Percentiles rank a stretch among this genome's conserved stretches.
Evolutionary conservation across 768 basidiomycete species (phyloP).

Genomic region (Rhizopogon roseolus): DNA sequence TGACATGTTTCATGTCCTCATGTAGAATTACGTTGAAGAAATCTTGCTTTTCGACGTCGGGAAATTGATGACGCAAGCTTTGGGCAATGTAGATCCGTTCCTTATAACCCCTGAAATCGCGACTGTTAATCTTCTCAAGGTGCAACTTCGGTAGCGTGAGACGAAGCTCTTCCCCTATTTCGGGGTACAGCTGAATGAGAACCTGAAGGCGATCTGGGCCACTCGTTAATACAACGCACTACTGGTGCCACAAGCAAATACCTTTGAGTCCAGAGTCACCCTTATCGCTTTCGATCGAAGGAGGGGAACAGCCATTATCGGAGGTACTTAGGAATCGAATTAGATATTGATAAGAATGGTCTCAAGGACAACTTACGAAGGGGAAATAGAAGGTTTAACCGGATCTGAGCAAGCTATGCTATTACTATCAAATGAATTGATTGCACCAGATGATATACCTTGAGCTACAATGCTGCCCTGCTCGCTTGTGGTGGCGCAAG

Average conservation of each 20-base stretch:
- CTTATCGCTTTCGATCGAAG: background rate
- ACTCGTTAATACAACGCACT: background rate
- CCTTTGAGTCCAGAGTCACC: background rate
- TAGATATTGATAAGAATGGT: background rate
- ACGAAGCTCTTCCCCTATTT: background rate
- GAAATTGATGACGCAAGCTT: background rate
- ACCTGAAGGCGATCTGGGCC: slow-evolving; percentile 8
- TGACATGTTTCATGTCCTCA: background rate
- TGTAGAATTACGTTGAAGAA: slow-evolving; percentile 5
- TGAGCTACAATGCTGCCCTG: no score
- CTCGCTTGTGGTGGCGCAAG: no score
- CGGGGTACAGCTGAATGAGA: slow-evolving; percentile 8
- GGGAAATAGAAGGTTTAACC: background rate
- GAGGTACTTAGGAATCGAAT: background rate
- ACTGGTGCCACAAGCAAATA: background rate
- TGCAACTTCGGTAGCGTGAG: slow-evolving; percentile 1
- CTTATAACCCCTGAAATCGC: slow-evolving; percentile 11
- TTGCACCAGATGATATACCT: background rate
- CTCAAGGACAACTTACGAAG: background rate
- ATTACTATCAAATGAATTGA: background rate
- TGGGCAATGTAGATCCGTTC: slow-evolving; percentile 9
- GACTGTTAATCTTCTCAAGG: slow-evolving; percentile 1
- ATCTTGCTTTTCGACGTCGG: background rate
- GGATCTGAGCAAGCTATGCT: slow-evolving; percentile 3
- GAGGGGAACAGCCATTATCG: no score